A percentile compares a stretch with the other conserved stretches of the same genome.
phyloP scores from a whole-genome alignment of 2,329 filamentous ascomycete genomes.

The Elsinoe batatas region DNA sequence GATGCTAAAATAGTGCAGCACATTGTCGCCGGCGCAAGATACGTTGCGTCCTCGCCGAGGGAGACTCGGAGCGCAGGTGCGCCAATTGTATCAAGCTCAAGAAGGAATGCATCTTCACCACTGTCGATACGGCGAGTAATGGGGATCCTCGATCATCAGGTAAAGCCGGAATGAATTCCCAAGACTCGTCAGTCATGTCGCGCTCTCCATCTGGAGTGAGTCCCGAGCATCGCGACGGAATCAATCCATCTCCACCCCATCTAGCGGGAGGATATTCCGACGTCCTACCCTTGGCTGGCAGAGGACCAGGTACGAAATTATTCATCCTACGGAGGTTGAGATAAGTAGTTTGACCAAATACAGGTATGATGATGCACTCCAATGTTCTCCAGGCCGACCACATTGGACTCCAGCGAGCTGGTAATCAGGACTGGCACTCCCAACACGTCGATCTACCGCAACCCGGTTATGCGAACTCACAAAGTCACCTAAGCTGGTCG shows the following conservation, averaged over 20 bases:
- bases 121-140: conserved; percentile 64
- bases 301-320: not conserved
- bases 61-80: conserved; percentile 67
- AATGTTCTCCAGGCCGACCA: not conserved
- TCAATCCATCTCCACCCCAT: not conserved
- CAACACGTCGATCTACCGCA: not conserved
- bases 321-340: not conserved
- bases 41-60: conserved; percentile 67
- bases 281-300: not conserved
- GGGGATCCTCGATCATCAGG: conserved; percentile 40
- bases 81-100: conserved; percentile 88
- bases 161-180: conserved; percentile 13
- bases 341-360: not conserved
- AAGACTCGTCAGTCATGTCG: conserved; percentile 16
- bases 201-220: conserved; percentile 15
- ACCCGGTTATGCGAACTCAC: not conserved
- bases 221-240: not conserved
- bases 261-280: not conserved
- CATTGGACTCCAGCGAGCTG: not conserved
- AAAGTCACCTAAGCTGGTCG: not conserved
- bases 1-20: conserved; percentile 33
- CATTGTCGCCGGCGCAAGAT: conserved; percentile 93
- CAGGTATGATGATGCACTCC: conserved; percentile 4
- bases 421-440: conserved; percentile 4
- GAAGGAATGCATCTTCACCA: conserved; percentile 87